These are phyloP conservation scores for Trypanosoma mega DNA, from an alignment of 208 protist species.

Conservation along the genomic window DNA sequence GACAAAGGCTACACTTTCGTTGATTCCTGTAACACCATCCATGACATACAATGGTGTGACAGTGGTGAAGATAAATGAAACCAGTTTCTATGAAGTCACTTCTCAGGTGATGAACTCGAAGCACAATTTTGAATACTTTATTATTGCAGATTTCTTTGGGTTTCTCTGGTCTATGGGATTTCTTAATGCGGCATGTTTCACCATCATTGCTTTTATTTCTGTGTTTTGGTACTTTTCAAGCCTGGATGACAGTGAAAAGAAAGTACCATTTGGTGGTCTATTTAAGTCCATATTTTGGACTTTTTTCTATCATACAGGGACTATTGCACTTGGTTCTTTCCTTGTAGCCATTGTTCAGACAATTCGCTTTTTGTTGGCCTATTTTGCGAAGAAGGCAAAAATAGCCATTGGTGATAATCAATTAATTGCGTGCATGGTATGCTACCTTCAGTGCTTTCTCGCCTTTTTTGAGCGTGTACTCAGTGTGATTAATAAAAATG, in stretches of 20 bases:
- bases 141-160: slow-evolving; percentile 68
- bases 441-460: slow-evolving; percentile 58
- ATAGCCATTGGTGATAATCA: slow-evolving; percentile 1
- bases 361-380: slow-evolving; percentile 51
- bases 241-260: slow-evolving; percentile 37
- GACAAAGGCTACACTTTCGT: neutral
- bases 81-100: slow-evolving; percentile 2
- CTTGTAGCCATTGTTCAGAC: slow-evolving; percentile 82
- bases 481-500: slow-evolving; percentile 85
- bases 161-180: slow-evolving; percentile 68
- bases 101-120: slow-evolving; percentile 3
- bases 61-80: slow-evolving; percentile 1
- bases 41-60: neutral
- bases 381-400: slow-evolving; percentile 32
- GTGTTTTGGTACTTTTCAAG: slow-evolving; percentile 75
- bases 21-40: slow-evolving; percentile 11
- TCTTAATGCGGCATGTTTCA: slow-evolving; percentile 47
- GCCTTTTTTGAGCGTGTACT: slow-evolving; percentile 79
- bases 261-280: slow-evolving; percentile 11
- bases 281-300: slow-evolving; percentile 30
- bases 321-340: slow-evolving; percentile 80
- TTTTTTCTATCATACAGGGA: slow-evolving; percentile 80
- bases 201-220: slow-evolving; percentile 61
- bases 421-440: slow-evolving; percentile 33
- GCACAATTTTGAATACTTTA: slow-evolving; percentile 19